Base-by-base conservation (phyloP, 768 basidiomycete species). In the Suillus occidentalis region DNA sequence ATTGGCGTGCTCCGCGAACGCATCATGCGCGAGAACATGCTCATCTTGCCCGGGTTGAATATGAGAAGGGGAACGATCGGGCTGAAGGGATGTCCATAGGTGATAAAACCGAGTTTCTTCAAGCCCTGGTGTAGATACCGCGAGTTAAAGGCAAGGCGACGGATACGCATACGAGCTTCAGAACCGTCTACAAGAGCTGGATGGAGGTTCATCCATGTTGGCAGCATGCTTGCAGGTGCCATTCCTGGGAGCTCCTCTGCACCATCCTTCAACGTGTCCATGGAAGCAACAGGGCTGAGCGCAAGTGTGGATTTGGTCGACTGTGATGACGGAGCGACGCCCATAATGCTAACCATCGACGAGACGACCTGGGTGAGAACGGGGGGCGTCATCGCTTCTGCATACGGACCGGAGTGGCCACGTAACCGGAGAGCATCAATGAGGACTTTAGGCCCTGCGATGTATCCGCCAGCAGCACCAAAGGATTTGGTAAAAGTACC, bases 401-500 rank as follows among this genome's bases (percentile, higher is more conserved):
- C 91, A 72, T 99, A 98, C 25, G 87, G 75, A 39, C 91, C 89
- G 0, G 93, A 87, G 74, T 97, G 89, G 1, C 92, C 92, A 55
- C 87, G 84, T 28, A 95, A 72, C 16, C 96, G 92, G 9, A 99
- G 84, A 6, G 88, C 82, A 69, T 94, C 89, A 68, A 99, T 90
- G 66, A 97, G 80, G 2, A 81, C 76, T 72, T 93, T 95, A 69
- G 80, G 87, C 8, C 95, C 96, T 4, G 96, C 85, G 66, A 99
- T 89, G 78, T 99, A 99, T 4, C 97, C 97, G 55, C 97, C 97
- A 0, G 95, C 91, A 1, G 95, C 92, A 62, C 94, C 94, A 71
- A 96, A 96, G 0, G 92, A 94, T 76, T 94, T 94, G 31, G 97
- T 99, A 77, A 99, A 97, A 0, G 97, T 99, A 58, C 97, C 97